Evolutionary conservation across 2,329 filamentous ascomycete genomes (phyloP), one percentile per base, ranked within the genome.

Genomic region (Microdochium paspali): DNA sequence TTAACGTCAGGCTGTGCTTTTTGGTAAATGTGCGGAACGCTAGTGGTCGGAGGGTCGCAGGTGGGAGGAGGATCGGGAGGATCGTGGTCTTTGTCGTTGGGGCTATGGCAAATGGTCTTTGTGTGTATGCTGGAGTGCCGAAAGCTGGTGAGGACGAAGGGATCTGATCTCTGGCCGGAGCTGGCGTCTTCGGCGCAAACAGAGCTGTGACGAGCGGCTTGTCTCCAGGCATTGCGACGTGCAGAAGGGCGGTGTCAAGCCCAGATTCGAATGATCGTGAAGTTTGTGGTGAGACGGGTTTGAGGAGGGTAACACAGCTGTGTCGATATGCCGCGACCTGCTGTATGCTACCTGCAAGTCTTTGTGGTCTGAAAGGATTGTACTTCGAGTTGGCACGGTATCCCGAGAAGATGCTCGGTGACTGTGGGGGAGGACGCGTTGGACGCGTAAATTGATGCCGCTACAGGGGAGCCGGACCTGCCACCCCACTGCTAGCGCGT

Each of bases 1-100:
- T 90, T 46, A 98, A 79, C 0, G 90, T 97, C 48, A 98, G 73
- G 57, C 91, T 94, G 68, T 98, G 89, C 61, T 97, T 98, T 66
- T 96, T 96, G 2, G 93, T 98, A 55, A 98, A 95, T 0, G 88
- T 94, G 44, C 93, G 82, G 61, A 98, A 97, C 9, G 93, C 94
- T 20, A 97, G 75, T 2, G 93, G 91, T 52, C 94, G 79, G 35
- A 98, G 71, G 0, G 87, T 94, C 10, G 89, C 81, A 0, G 90
- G 87, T 3, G 91, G 90, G 4, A 98, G 82, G 30, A 95, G 75
- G 49, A 98, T 93, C 3, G 93, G 90, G 1, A 98, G 74, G 44
- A 97, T 86, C 6, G 74, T 74, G 12, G 82, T 75, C 55, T 78
- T 74, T 39, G 62, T 57, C 23, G 73, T 67, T 2, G 70, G 68